Evolutionary conservation across 2,329 filamentous ascomycete genomes (phyloP).

Genomic region (Diaporthe helianthi): DNA sequence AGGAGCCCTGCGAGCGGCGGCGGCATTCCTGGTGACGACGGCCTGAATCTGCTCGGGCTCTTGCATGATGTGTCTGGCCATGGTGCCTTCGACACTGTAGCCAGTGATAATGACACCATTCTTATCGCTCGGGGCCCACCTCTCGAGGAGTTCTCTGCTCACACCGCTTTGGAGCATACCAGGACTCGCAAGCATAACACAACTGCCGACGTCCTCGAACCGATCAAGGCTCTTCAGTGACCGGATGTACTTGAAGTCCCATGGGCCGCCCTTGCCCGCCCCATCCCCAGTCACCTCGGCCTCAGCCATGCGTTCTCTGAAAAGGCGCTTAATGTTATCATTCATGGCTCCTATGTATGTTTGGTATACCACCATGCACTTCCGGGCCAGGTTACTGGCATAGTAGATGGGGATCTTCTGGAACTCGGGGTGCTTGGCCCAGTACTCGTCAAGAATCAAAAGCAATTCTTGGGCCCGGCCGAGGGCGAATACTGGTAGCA

Average conservation of each 20-base stretch:
- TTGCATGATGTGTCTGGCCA: constrained; percentile 94
- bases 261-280: constrained; percentile 81
- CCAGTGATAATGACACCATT: constrained; percentile 99
- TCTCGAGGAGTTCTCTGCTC: constrained; percentile 87
- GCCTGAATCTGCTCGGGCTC: constrained; percentile 95
- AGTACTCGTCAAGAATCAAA: constrained; percentile 96
- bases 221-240: constrained; percentile 91
- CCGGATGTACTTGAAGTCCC: constrained; percentile 96
- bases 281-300: constrained; percentile 81
- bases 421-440: constrained; percentile 86
- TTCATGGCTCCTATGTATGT: constrained; percentile 99
- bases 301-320: constrained; percentile 89
- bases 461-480: constrained; percentile 93
- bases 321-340: constrained; percentile 97
- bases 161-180: constrained; percentile 99
- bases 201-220: constrained; percentile 94
- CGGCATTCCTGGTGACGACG: constrained; percentile 80
- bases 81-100: constrained; percentile 97
- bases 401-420: constrained; percentile 97
- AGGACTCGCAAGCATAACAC: constrained; percentile 95
- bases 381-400: constrained; percentile 90
- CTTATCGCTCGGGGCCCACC: constrained; percentile 95
- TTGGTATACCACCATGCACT: constrained; percentile 99
- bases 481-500: constrained; percentile 95
- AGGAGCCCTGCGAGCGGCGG: constrained; percentile 67